Evolutionary conservation across 257 asterid species (phyloP), one percentile per base, ranked within the genome.

Genomic region (Solanum lignicaule): DNA sequence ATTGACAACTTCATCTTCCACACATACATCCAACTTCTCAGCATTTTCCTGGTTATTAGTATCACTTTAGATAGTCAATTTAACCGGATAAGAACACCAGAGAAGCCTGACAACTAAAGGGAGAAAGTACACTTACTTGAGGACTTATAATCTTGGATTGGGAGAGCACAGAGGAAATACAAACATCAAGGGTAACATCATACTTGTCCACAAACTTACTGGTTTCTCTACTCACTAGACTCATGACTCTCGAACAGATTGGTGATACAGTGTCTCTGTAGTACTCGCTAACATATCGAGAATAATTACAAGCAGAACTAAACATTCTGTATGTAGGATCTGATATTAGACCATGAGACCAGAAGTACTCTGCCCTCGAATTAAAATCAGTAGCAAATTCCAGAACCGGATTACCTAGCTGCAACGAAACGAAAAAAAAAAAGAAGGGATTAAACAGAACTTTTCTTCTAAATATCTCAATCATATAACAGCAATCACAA

Each of bases 281-380:
- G 88, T 90, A 92, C 83, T 92, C 95, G 68, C 96, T 91, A 84
- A 93, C 96, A 35, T 93, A 94, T 73, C 92, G 92, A 2, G 98
- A 94, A 86, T 93, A 93, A 89, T 94, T 94, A 86, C 98, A 94
- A 41, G 78, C 88, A 15, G 90, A 90, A 87, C 93, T 91, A 90
- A 94, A 93, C 88, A 93, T 68, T 73, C 75, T 90, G 90, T 93
- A 93, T 3, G 96, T 93, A 14, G 94, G 84, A 87, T 94, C 96
- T 52, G 98, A 94, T 90, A 94, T 93, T 65, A 94, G 88, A 43
- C 98, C 98, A 84, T 94, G 98, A 55, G 98, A 94, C 98, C 98
- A 94, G 52, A 93, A 92, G 89, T 92, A 94, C 76, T 93, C 98
- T 5, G 96, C 96, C 89, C 95, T 91, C 7, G 96, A 93, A 73